Percentiles rank a stretch among this genome's conserved stretches.
Evolutionary conservation across 768 basidiomycete species (phyloP).

Genomic region (Mycena haematopus): DNA sequence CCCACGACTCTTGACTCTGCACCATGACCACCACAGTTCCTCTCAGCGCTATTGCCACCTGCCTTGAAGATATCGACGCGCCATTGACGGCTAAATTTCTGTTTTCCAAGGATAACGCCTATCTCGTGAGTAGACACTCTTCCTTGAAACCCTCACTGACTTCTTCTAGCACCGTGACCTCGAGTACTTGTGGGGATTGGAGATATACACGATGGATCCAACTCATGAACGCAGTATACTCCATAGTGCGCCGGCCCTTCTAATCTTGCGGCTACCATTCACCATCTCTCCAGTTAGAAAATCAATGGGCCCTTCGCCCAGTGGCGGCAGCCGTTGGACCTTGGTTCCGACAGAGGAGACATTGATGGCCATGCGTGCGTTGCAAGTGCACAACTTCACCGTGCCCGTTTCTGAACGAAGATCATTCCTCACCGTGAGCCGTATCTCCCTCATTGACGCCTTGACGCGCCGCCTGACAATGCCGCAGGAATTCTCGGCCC

Average conservation of each 20-base stretch:
- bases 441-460: neutral
- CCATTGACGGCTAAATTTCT: neutral
- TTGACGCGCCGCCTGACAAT: neutral
- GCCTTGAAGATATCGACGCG: neutral
- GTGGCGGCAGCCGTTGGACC: neutral
- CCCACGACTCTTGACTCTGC: too few species aligned
- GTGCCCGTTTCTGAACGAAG: too few species aligned
- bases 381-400: neutral
- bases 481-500: neutral
- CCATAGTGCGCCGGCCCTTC: too few species aligned
- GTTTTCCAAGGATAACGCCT: neutral
- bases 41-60: constrained; percentile 2
- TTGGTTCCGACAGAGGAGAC: constrained; percentile 11
- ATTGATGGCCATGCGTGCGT: neutral
- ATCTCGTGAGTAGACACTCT: neutral
- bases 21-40: neutral
- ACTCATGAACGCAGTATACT: too few species aligned
- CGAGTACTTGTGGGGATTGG: too few species aligned
- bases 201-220: too few species aligned
- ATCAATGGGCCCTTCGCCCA: too few species aligned
- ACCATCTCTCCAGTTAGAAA: too few species aligned
- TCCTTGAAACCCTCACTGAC: neutral
- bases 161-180: neutral
- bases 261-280: too few species aligned
- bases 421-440: neutral